Evolutionary conservation across 805 yeast species (phyloP).

Genomic region (Saturnispora diversa): DNA sequence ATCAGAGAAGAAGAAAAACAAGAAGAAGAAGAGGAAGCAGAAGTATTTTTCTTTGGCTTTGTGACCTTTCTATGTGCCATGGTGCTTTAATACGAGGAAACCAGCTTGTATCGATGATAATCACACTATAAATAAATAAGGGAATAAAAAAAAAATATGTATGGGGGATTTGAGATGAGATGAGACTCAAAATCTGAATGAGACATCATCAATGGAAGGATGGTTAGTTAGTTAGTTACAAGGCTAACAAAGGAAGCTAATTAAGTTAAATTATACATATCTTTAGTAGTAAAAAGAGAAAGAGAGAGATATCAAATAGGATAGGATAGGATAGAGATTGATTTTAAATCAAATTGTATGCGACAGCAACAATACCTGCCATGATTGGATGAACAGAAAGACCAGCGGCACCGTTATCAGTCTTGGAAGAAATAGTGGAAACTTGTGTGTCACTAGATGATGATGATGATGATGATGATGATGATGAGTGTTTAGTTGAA

Average conservation of each 20-base stretch:
- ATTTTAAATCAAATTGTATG: constrained; percentile 16
- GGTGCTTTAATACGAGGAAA: background rate
- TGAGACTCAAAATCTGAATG: too few relatives aligned
- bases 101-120: too few relatives aligned
- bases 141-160: background rate
- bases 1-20: background rate
- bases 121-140: too few relatives aligned
- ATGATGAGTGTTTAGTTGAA: constrained; percentile 22
- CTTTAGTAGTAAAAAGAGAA: background rate
- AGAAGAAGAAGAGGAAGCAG: background rate
- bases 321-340: too few relatives aligned
- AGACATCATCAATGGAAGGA: too few relatives aligned
- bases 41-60: background rate
- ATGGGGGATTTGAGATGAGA: background rate
- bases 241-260: too few relatives aligned
- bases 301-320: background rate
- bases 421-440: constrained; percentile 12
- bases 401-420: constrained; percentile 13
- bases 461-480: constrained; percentile 18
- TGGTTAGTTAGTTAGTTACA: too few relatives aligned
- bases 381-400: constrained; percentile 23
- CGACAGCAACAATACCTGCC: constrained; percentile 21
- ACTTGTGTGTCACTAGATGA: constrained; percentile 13
- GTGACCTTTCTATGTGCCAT: background rate
- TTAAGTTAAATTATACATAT: background rate